Conservation (phyloP, 2,329 filamentous ascomycete species). For the Pleomassaria siparia region DNA sequence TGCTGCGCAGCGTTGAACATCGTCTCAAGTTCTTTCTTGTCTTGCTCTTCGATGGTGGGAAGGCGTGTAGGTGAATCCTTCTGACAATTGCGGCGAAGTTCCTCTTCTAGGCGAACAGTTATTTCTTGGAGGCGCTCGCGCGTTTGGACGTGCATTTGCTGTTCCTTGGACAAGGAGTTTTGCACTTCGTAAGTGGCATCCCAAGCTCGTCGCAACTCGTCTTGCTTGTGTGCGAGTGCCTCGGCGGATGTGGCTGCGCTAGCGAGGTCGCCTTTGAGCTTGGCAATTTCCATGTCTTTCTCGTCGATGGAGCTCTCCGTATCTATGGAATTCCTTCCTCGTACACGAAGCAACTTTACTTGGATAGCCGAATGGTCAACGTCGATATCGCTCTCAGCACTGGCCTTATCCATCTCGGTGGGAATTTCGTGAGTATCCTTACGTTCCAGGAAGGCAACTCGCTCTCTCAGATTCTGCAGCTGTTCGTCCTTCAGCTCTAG, state of each 20-base stretch:
- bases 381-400: slow-evolving; percentile 12
- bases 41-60: slow-evolving; percentile 37
- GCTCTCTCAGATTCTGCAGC: slow-evolving; percentile 30
- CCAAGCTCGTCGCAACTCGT: slow-evolving; percentile 36
- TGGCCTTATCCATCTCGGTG: slow-evolving; percentile 10
- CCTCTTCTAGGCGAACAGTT: slow-evolving; percentile 18
- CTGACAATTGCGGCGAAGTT: slow-evolving; percentile 13
- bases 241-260: slow-evolving; percentile 20
- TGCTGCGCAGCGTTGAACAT: slow-evolving; percentile 40
- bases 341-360: slow-evolving; percentile 32
- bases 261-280: slow-evolving; percentile 29
- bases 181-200: slow-evolving; percentile 33
- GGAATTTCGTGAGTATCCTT: slow-evolving; percentile 19
- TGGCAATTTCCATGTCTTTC: slow-evolving; percentile 31
- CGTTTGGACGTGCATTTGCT: slow-evolving; percentile 28
- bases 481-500: slow-evolving; percentile 36
- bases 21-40: slow-evolving; percentile 35
- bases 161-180: slow-evolving; percentile 29
- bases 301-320: slow-evolving; percentile 16
- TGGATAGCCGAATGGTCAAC: slow-evolving; percentile 32
- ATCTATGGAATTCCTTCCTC: slow-evolving; percentile 24
- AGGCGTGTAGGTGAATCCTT: slow-evolving; percentile 21
- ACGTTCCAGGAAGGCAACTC: slow-evolving; percentile 28
- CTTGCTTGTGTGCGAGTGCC: slow-evolving; percentile 27
- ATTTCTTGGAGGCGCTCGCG: slow-evolving; percentile 27